Evolutionary conservation across 805 yeast species (phyloP).

Genomic region (Myxozyma udenii): DNA sequence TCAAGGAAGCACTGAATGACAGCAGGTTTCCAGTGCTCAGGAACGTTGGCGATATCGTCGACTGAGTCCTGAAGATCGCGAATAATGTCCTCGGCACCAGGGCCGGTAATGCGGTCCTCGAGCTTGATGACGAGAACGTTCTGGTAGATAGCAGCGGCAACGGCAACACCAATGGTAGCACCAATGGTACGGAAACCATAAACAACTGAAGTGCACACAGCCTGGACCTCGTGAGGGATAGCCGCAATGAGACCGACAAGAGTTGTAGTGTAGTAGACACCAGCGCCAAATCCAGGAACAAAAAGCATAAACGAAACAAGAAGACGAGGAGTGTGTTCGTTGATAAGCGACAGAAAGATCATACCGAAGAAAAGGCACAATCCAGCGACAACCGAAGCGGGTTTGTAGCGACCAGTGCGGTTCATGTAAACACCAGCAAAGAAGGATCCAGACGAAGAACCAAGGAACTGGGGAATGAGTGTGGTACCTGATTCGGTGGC

Average conservation of each 20-base stretch:
- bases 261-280: slow-evolving; percentile 65
- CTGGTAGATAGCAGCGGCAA: slow-evolving; percentile 57
- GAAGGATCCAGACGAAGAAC: slow-evolving; percentile 64
- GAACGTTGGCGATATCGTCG: slow-evolving; percentile 18
- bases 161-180: slow-evolving; percentile 72
- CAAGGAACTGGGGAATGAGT: slow-evolving; percentile 54
- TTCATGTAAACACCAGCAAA: slow-evolving; percentile 65
- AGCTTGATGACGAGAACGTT: slow-evolving; percentile 38
- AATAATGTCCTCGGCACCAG: slow-evolving; percentile 25
- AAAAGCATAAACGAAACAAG: slow-evolving; percentile 45
- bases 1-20: slow-evolving; percentile 21
- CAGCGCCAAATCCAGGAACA: slow-evolving; percentile 60
- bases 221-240: slow-evolving; percentile 65
- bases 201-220: slow-evolving; percentile 82
- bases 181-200: slow-evolving; percentile 86
- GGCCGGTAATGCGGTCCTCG: slow-evolving; percentile 23
- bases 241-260: slow-evolving; percentile 73
- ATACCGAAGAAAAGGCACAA: slow-evolving; percentile 49
- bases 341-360: slow-evolving; percentile 36
- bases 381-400: slow-evolving; percentile 46
- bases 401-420: slow-evolving; percentile 61
- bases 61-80: slow-evolving; percentile 21
- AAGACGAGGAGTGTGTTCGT: slow-evolving; percentile 27
- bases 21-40: slow-evolving; percentile 11
- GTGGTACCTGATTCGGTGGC: slow-evolving; percentile 59